Evolutionary conservation across 2,329 filamentous ascomycete species (phyloP).

Genomic region (Fusarium sp.): DNA sequence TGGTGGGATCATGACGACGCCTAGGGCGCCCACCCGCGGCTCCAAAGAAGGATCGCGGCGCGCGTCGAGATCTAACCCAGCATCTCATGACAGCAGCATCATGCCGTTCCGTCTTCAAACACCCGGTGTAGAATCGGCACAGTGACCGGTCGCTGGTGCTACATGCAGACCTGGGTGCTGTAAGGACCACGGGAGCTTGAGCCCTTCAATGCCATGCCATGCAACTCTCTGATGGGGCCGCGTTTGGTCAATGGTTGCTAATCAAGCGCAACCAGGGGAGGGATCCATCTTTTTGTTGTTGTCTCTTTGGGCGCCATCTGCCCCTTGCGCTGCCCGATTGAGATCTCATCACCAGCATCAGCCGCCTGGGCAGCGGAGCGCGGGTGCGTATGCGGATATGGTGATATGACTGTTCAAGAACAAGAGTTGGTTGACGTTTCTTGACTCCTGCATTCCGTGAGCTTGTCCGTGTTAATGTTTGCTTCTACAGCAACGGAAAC

Average conservation of each 20-base stretch:
- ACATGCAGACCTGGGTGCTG: conserved; percentile 17
- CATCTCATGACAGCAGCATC: conserved; percentile 41
- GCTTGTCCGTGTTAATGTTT: conserved; percentile 5
- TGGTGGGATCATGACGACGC: conserved; percentile 34
- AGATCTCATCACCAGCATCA: conserved; percentile 46
- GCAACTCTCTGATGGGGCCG: conserved; percentile 14
- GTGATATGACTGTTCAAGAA: conserved; percentile 11
- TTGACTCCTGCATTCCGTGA: conserved; percentile 5
- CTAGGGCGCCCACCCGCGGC: conserved; percentile 10
- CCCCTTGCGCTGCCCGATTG: conserved; percentile 45
- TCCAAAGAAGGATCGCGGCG: conserved; percentile 29
- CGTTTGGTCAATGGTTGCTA: conserved; percentile 46
- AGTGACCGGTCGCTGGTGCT: conserved; percentile 28
- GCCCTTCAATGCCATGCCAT: conserved; percentile 14
- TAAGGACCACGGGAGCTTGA: conserved; percentile 6
- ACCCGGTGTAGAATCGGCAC: conserved; percentile 24
- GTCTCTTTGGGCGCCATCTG: conserved; percentile 34
- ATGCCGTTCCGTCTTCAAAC: conserved; percentile 30
- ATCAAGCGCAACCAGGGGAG: conserved; percentile 44
- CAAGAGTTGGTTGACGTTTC: conserved; percentile 1
- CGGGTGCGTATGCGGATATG: not conserved
- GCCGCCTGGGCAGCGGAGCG: not conserved
- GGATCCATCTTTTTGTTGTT: conserved; percentile 19
- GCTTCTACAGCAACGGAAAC: conserved; percentile 31
- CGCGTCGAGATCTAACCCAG: conserved; percentile 21